Evolutionary conservation across 805 yeast genomes (phyloP).

Genomic region (Ogataea minuta): DNA sequence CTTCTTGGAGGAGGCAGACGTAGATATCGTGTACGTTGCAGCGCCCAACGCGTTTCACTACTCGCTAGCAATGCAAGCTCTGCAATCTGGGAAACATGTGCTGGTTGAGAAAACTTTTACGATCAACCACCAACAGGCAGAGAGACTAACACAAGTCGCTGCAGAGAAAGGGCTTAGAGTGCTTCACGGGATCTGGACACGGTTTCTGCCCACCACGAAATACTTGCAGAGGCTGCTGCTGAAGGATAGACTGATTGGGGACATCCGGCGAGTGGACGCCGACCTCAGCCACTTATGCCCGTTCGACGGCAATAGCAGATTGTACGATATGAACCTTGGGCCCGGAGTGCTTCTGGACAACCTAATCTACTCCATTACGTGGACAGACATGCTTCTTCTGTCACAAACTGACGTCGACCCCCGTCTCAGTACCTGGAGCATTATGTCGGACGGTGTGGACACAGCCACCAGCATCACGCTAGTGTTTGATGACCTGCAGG

Average conservation of each 20-base stretch:
- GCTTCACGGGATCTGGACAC: slow-evolving; percentile 60
- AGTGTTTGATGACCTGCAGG: slow-evolving; percentile 36
- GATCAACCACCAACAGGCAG: slow-evolving; percentile 45
- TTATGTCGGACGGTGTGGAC: slow-evolving; percentile 36
- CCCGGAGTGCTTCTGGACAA: slow-evolving; percentile 58
- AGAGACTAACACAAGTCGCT: slow-evolving; percentile 42
- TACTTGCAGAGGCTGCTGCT: slow-evolving; percentile 31
- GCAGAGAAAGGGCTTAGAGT: slow-evolving; percentile 41
- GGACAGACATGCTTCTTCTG: slow-evolving; percentile 39
- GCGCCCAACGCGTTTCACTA: slow-evolving; percentile 52
- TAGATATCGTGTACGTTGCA: slow-evolving; percentile 51
- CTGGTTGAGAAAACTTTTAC: slow-evolving; percentile 56
- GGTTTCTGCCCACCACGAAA: slow-evolving; percentile 47
- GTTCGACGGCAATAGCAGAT: slow-evolving; percentile 23
- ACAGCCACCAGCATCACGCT: slow-evolving; percentile 37
- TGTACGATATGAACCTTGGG: slow-evolving; percentile 44
- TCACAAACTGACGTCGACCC: slow-evolving; percentile 27
- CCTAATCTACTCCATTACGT: slow-evolving; percentile 51
- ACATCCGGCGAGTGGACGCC: slow-evolving; percentile 40
- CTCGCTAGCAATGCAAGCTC: slow-evolving; percentile 40
- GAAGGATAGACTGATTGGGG: slow-evolving; percentile 40
- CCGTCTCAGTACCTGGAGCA: slow-evolving; percentile 29
- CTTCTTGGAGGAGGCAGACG: slow-evolving; percentile 38
- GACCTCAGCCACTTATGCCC: slow-evolving; percentile 35
- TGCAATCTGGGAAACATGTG: slow-evolving; percentile 47